Evolutionary conservation across 169 alveolate genomes (phyloP), one percentile per base, ranked within the genome.

Genomic region (Plasmodium gallinaceum): DNA sequence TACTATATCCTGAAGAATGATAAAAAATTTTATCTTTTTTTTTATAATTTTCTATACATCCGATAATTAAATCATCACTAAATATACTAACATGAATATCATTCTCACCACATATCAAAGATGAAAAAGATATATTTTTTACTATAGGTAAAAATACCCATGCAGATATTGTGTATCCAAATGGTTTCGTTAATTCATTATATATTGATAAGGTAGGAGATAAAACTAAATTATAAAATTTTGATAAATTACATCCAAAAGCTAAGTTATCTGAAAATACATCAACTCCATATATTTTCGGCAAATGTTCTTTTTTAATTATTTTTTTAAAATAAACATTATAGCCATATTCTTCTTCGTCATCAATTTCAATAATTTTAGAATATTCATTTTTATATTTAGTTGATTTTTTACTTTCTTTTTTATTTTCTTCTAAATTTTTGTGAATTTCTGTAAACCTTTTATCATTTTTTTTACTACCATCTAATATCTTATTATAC

Each of bases 131-230:
- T 48, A 80, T 46, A 46, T 42, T 80, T 68, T 80, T 70, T 37
- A 66, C 73, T 42, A 80, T 69, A 22, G 90, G 90, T 2, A 80
- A 71, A 70, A 66, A 80, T 46, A 80, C 45, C 80, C 90, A 80
- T 12, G 60, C 64, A 58, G 42, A 66, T 66, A 80, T 45, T 16
- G 85, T 66, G 16, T 80, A 80, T 10, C 90, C 90, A 10, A 24
- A 68, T 16, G 83, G 73, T 3, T 80, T 65, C 12, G 20, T 48
- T 37, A 68, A 69, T 22, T 66, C 90, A 61, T 80, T 80, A 80
- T 68, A 66, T 80, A 80, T 66, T 45, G 83, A 68, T 37, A 80
- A 68, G 14, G 90, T 26, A 12, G 90, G 90, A 18, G 0, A 9
- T 46, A 80, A 66, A 80, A 80, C 68, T 26, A 80, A 45, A 42